Evolutionary conservation across 805 yeast species (phyloP).

Genomic region (Starmerella etchellsii): DNA sequence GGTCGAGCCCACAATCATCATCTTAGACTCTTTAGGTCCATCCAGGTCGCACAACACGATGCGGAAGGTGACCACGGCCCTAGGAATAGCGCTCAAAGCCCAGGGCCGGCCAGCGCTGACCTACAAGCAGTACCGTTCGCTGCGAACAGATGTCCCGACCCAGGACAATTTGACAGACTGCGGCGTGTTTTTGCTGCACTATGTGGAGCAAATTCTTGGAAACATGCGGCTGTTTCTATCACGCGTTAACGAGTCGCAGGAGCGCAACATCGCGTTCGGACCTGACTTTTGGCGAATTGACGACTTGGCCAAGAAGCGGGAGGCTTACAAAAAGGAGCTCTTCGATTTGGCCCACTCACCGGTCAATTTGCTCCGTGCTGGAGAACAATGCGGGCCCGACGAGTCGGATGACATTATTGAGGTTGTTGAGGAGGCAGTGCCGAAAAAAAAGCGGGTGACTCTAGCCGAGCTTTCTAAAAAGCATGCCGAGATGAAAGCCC

Average conservation of each 20-base stretch:
- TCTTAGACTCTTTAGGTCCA: constrained; percentile 61
- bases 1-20: constrained; percentile 33
- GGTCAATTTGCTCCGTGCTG: constrained; percentile 6
- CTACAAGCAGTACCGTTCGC: constrained; percentile 40
- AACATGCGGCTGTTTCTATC: constrained; percentile 34
- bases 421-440: constrained; percentile 11
- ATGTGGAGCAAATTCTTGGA: constrained; percentile 45
- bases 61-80: constrained; percentile 11
- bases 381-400: neutral
- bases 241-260: constrained; percentile 1
- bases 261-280: constrained; percentile 1
- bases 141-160: constrained; percentile 52
- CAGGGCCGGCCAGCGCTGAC: constrained; percentile 32
- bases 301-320: constrained; percentile 13
- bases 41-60: constrained; percentile 8
- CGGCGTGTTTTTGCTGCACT: constrained; percentile 81
- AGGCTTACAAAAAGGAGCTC: constrained; percentile 2
- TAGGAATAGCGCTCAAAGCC: constrained; percentile 4
- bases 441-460: neutral
- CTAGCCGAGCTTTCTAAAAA: too few relatives aligned
- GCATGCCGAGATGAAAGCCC: too few relatives aligned
- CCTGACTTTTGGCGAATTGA: constrained; percentile 15
- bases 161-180: constrained; percentile 89
- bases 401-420: constrained; percentile 19
- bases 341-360: neutral